A percentile compares a stretch with the other conserved stretches of the same genome.
These are phyloP conservation scores for Grosmannia serpens DNA, from an alignment of 2,329 filamentous ascomycete species.

Conservation along the genomic window DNA sequence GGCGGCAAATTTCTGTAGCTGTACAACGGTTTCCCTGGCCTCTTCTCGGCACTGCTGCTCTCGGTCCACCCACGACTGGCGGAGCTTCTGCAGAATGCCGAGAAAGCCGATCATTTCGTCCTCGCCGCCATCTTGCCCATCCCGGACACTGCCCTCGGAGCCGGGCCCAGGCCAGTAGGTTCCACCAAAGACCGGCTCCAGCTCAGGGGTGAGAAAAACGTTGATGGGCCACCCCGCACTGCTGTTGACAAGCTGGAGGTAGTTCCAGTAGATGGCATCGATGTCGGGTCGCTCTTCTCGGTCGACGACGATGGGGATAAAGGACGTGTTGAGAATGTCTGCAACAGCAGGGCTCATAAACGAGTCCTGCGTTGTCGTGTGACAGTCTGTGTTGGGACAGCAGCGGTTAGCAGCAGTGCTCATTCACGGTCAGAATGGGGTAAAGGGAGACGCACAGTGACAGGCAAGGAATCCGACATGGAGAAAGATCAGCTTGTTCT, in stretches of 20 bases:
- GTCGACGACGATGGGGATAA: conserved; percentile 87
- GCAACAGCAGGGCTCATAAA: conserved; percentile 79
- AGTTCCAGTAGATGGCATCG: conserved; percentile 97
- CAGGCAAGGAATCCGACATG: conserved; percentile 94
- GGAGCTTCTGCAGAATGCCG: conserved; percentile 69
- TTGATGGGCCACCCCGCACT: conserved; percentile 91
- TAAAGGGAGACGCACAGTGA: conserved; percentile 50
- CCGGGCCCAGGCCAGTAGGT: conserved; percentile 89
- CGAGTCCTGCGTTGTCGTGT: conserved; percentile 86
- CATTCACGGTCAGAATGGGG: not conserved
- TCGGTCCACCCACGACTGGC: conserved; percentile 67
- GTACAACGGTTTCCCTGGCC: conserved; percentile 67
- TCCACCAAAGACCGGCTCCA: conserved; percentile 89
- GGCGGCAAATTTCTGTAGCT: conserved; percentile 77
- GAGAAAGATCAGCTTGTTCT: conserved; percentile 84
- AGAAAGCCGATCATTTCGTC: conserved; percentile 63
- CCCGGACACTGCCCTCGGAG: conserved; percentile 31
- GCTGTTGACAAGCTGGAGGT: conserved; percentile 84
- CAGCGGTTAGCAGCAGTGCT: not conserved
- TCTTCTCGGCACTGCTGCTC: conserved; percentile 73
- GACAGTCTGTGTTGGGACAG: conserved; percentile 47
- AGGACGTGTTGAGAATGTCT: conserved; percentile 68
- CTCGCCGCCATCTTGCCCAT: conserved; percentile 30
- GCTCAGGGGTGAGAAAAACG: conserved; percentile 86
- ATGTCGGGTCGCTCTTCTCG: conserved; percentile 89